phyloP scores from a whole-genome alignment of 2,329 filamentous ascomycete genomes.

The Gyromitra esculenta region DNA sequence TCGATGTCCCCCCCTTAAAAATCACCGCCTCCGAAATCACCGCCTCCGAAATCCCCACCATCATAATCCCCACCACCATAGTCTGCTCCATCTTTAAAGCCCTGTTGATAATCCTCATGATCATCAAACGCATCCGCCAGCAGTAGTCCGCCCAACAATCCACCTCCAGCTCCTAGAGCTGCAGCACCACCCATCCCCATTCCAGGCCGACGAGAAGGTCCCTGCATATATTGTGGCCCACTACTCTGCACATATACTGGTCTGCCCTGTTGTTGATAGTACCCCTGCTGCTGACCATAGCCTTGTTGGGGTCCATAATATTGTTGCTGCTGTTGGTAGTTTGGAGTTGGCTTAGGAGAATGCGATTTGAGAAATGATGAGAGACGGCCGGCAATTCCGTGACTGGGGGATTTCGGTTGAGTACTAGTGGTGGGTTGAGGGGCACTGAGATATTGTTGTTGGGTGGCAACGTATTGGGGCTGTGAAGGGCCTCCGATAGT shows the following conservation, averaged over 20 bases:
- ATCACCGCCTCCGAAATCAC: constrained; percentile 1
- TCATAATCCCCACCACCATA: constrained; percentile 39
- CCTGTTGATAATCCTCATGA: constrained; percentile 47
- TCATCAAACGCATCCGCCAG: constrained; percentile 48
- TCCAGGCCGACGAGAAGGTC: constrained; percentile 20
- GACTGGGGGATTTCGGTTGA: constrained; percentile 13
- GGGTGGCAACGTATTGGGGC: not conserved
- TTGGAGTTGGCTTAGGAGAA: constrained; percentile 21
- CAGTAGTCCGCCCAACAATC: constrained; percentile 51
- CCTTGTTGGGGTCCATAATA: constrained; percentile 27
- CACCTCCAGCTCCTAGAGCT: constrained; percentile 51
- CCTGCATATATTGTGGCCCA: constrained; percentile 11
- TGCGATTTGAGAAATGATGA: constrained; percentile 49
- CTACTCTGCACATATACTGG: constrained; percentile 26
- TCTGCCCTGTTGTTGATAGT: constrained; percentile 41
- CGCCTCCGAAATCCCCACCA: constrained; percentile 24
- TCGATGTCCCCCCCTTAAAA: too few species aligned
- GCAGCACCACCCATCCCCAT: constrained; percentile 45
- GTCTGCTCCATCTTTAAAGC: constrained; percentile 49
- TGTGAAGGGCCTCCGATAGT: constrained; percentile 7
- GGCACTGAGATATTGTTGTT: constrained; percentile 27
- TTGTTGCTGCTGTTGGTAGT: constrained; percentile 42
- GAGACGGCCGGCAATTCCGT: constrained; percentile 29
- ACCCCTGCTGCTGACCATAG: constrained; percentile 20
- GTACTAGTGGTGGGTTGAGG: not conserved